Conservation (phyloP, 768 basidiomycete species). For the Rhodotorula diobovata region DNA sequence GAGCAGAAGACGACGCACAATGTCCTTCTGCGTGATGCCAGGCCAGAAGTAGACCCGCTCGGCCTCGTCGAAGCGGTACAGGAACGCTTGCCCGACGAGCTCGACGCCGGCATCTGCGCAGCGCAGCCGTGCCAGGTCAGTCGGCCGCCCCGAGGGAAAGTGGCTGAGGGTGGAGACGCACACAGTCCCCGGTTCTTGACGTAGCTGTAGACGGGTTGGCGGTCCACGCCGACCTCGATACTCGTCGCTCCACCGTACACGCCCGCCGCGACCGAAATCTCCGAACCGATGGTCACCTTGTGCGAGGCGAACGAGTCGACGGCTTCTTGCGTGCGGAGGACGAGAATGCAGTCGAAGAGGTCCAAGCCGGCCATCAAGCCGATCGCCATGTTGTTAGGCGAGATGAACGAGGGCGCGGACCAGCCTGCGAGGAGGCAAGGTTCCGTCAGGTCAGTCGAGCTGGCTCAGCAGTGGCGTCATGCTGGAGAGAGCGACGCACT, state of each 20-base stretch:
- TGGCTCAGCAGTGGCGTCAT: not conserved
- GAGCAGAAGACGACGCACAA: not conserved
- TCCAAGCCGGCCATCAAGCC: constrained; percentile 41
- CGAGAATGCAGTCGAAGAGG: constrained; percentile 39
- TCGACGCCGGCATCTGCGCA: constrained; percentile 42
- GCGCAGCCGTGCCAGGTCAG: too few relatives aligned
- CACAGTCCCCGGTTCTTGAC: constrained; percentile 35
- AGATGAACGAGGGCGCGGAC: constrained; percentile 42
- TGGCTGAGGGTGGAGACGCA: too few relatives aligned
- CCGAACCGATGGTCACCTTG: constrained; percentile 40
- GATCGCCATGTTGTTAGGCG: constrained; percentile 41
- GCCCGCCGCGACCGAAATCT: constrained; percentile 41
- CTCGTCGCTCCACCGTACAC: constrained; percentile 40
- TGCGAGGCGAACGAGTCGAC: constrained; percentile 41
- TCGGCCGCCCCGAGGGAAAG: too few relatives aligned
- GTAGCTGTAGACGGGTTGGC: constrained; percentile 40
- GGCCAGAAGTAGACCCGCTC: constrained; percentile 25
- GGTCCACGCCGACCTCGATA: constrained; percentile 34
- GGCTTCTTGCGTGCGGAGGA: constrained; percentile 38
- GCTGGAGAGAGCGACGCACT: not conserved
- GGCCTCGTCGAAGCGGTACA: constrained; percentile 32
- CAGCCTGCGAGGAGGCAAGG: constrained; percentile 19
- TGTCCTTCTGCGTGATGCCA: constrained; percentile 14
- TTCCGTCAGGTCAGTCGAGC: not conserved
- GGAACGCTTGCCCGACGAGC: constrained; percentile 35